Base-by-base conservation (phyloP, 169 alveolate species). In the Babesia ovata region DNA sequence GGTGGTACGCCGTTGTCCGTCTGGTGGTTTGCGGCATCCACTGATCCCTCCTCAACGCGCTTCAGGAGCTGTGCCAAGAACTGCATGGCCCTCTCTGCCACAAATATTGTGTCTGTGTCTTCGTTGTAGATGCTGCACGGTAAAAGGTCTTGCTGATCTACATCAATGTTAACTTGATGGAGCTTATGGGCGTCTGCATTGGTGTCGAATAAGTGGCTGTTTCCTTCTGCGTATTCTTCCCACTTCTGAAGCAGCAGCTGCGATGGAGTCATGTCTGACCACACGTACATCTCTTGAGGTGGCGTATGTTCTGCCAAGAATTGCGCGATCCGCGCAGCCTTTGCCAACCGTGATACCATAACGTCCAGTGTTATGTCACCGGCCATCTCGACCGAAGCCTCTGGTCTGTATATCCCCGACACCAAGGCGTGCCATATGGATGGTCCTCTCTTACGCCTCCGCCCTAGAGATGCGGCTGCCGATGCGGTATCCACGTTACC, bases 341-440 rank as follows among this genome's bases (percentile, higher is more conserved):
- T 74, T 0, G 63, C 19, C 39, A 79, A 36, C 12, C 87, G 14
- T 13, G 59, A 21, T 3, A 78, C 59, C 14, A 78, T 22, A 28
- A 42, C 69, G 17, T 77, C 89, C 4, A 79, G 39, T 26, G 58
- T 9, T 24, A 33, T 12, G 11, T 28, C 63, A 17, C 58, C 56
- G 19, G 46, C 53, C 11, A 76, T 24, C 46, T 16, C 7, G 4
- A n/a, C 39, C 19, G 26, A 11, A 16, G 48, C 42, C 49, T 60
- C 52, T 17, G 17, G 65, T 24, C 44, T 70, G 53, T 54, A 78
- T 56, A 78, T 78, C 13, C 89, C 89, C 17, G 75, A 28, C 28
- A 78, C 90, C 19, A 79, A 69, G n/a, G 87, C 85, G 36, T 82
- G 89, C 89, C 87, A 76, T 8, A 79, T 50, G n/a, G 89, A 78